Percentiles rank a stretch among this genome's conserved stretches.
phyloP scores from a whole-genome alignment of 768 basidiomycete genomes.

The Astraeus odoratus region DNA sequence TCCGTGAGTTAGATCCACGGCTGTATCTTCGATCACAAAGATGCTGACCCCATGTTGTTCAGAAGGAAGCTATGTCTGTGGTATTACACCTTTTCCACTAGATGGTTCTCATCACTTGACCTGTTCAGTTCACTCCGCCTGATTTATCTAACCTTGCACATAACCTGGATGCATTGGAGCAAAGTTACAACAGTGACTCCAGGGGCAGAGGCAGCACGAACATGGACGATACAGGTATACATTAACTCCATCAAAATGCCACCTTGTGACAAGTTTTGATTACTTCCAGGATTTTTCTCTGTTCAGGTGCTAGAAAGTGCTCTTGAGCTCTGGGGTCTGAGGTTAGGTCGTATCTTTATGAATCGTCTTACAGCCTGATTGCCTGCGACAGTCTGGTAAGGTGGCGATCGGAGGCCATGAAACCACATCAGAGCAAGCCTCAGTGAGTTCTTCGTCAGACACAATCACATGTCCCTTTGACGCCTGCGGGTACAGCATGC shows the following conservation, averaged over 20 bases:
- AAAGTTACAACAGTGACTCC: slow-evolving; percentile 45
- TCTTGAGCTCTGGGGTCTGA: slow-evolving; percentile 76
- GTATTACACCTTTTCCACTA: neutral
- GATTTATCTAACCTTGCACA: slow-evolving; percentile 72
- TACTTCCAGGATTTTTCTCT: slow-evolving; percentile 73
- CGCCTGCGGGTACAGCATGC: slow-evolving; percentile 40
- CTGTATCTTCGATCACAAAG: slow-evolving; percentile 35
- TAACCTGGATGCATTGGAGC: slow-evolving; percentile 62
- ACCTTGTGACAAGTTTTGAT: neutral
- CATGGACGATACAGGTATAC: slow-evolving; percentile 84
- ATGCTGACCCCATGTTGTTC: slow-evolving; percentile 12
- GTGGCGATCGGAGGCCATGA: slow-evolving; percentile 83
- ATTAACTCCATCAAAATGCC: neutral
- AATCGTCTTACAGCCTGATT: slow-evolving; percentile 4
- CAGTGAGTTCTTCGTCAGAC: slow-evolving; percentile 48
- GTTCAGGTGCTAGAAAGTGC: slow-evolving; percentile 85
- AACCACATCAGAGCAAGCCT: slow-evolving; percentile 64
- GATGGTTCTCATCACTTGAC: slow-evolving; percentile 10
- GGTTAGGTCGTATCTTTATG: slow-evolving; percentile 35
- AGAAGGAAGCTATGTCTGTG: slow-evolving; percentile 47
- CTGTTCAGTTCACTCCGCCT: slow-evolving; percentile 61
- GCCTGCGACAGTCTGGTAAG: slow-evolving; percentile 52
- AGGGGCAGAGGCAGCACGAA: slow-evolving; percentile 52
- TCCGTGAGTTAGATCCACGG: slow-evolving; percentile 46
- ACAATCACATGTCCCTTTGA: slow-evolving; percentile 5